Percentiles rank a stretch among this genome's conserved stretches.
phyloP scores from a whole-genome alignment of 352 stramenopile genomes.

The Phytophthora cryptogea region DNA sequence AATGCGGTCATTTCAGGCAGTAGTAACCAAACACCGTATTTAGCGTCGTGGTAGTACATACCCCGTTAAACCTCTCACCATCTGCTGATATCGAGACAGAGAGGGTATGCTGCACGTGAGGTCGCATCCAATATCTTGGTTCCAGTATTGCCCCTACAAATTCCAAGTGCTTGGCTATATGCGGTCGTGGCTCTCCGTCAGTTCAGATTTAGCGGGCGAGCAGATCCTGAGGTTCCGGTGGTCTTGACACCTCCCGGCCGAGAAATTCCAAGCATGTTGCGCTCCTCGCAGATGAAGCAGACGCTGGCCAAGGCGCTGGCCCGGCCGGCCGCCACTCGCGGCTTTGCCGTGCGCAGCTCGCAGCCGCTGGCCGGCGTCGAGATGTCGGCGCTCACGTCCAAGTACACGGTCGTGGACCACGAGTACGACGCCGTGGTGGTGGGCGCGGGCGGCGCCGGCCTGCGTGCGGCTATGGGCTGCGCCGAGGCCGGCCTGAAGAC shows the following conservation, averaged over 20 bases:
- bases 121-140: constrained; percentile 1
- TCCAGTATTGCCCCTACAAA: constrained; percentile 7
- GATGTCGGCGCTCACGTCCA: constrained; percentile 48
- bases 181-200: constrained; percentile 4
- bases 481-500: constrained; percentile 96
- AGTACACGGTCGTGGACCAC: constrained; percentile 93
- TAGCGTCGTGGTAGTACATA: neutral
- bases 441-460: constrained; percentile 92
- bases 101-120: neutral
- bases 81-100: too few relatives aligned
- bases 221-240: constrained; percentile 20
- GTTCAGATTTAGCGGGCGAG: constrained; percentile 16
- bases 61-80: neutral
- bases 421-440: constrained; percentile 97
- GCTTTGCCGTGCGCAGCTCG: constrained; percentile 33
- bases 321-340: constrained; percentile 15
- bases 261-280: constrained; percentile 30
- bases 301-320: constrained; percentile 21
- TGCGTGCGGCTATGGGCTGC: constrained; percentile 93
- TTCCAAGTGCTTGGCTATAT: neutral
- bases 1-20: neutral
- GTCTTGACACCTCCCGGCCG: constrained; percentile 3
- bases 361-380: constrained; percentile 30
- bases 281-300: constrained; percentile 28
- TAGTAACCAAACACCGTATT: too few relatives aligned